A percentile compares a stretch with the other conserved stretches of the same genome.
These are phyloP conservation scores for Backusella westeae DNA, from an alignment of 192 early-diverging fungal species.

Conservation along the genomic window DNA sequence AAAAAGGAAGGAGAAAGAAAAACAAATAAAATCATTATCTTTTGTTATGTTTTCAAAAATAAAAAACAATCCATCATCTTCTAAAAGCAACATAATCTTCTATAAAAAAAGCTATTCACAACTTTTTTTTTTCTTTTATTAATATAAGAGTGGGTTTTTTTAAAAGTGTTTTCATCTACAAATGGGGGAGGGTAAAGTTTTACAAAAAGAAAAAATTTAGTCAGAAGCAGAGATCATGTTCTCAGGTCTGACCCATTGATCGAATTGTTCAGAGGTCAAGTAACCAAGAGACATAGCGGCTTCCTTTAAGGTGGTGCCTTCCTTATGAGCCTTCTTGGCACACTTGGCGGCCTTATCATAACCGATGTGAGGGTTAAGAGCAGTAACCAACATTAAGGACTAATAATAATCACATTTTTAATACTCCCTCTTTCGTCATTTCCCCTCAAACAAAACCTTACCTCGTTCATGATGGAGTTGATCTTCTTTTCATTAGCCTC, in stretches of 20 bases:
- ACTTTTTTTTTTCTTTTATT: not conserved
- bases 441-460: not conserved
- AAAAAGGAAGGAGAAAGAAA: not conserved
- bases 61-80: not conserved
- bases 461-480: slow-evolving; percentile 74
- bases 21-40: not conserved
- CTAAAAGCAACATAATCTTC: not conserved
- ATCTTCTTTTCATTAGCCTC: slow-evolving; percentile 92
- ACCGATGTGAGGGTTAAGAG: slow-evolving; percentile 96
- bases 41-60: not conserved
- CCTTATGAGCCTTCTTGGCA: slow-evolving; percentile 63
- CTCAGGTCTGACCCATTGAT: slow-evolving; percentile 93
- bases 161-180: not conserved
- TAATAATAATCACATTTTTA: not conserved
- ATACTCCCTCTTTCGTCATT: not conserved
- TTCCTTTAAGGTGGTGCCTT: slow-evolving; percentile 82
- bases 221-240: slow-evolving; percentile 60
- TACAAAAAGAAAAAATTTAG: not conserved
- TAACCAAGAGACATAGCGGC: slow-evolving; percentile 87
- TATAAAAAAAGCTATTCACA: not conserved
- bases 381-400: slow-evolving; percentile 97
- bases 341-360: slow-evolving; percentile 89
- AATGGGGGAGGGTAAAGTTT: not conserved
- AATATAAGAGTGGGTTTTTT: not conserved
- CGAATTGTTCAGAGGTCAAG: slow-evolving; percentile 90